These are phyloP conservation scores for Suillus subaureus DNA, from an alignment of 768 basidiomycete genomes.

Conservation along the genomic window DNA sequence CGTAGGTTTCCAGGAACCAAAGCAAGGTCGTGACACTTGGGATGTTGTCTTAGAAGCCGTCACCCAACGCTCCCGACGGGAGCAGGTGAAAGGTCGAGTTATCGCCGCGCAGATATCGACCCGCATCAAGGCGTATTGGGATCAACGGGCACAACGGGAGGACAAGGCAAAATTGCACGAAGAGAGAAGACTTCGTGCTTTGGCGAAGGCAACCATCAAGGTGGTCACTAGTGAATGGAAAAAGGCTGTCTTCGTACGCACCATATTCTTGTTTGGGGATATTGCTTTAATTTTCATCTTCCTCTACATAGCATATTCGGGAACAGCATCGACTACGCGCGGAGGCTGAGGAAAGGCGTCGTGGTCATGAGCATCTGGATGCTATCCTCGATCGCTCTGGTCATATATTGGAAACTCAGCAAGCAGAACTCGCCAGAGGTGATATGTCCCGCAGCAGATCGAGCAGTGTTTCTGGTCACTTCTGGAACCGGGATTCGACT, in stretches of 20 bases:
- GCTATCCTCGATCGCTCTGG: conserved; percentile 90
- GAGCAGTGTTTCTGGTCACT: conserved; percentile 44
- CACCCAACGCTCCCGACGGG: conserved; percentile 25
- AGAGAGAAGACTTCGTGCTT: conserved; percentile 62
- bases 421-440: conserved; percentile 61
- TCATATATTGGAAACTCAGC: conserved; percentile 82
- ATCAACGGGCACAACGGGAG: conserved; percentile 60
- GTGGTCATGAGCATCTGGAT: conserved; percentile 86
- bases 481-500: conserved; percentile 24
- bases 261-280: not conserved
- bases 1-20: conserved; percentile 21
- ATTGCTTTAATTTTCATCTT: not conserved
- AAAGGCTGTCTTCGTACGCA: conserved; percentile 78
- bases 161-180: conserved; percentile 61
- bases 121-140: conserved; percentile 77
- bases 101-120: conserved; percentile 59
- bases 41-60: conserved; percentile 56
- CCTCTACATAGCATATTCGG: conserved; percentile 61
- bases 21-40: conserved; percentile 52
- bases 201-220: conserved; percentile 75
- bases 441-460: conserved; percentile 60
- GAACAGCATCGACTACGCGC: conserved; percentile 62
- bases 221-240: conserved; percentile 83
- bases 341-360: conserved; percentile 76
- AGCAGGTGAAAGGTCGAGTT: conserved; percentile 38